Percentiles rank a stretch among this genome's conserved stretches.
Evolutionary conservation across 257 asterid species (phyloP).

Genomic region (Prunella vulgaris): DNA sequence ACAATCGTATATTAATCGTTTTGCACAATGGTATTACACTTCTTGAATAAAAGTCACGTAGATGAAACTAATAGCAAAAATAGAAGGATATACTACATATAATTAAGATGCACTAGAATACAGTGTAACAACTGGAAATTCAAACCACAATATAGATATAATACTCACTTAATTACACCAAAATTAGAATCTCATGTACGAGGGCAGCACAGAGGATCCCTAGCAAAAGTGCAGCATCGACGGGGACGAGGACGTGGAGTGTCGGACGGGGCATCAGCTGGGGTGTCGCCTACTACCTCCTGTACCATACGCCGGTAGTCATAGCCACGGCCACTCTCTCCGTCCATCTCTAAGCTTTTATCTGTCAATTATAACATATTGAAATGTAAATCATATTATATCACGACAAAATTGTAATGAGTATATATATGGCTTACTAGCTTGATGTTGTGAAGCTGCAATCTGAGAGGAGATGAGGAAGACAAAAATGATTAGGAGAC

Average conservation of each 20-base stretch:
- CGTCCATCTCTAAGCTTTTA: not conserved
- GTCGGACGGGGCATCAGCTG: not conserved
- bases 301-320: not conserved
- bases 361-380: not conserved
- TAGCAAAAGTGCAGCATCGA: not conserved
- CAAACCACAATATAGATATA: not conserved
- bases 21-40: no score
- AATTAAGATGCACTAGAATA: no score
- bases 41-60: no score
- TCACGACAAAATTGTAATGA: not conserved
- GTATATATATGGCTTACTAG: not conserved
- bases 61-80: no score
- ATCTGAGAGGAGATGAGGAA: not conserved
- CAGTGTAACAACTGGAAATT: no score
- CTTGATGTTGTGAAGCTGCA: not conserved
- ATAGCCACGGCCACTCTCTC: not conserved
- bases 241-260: not conserved
- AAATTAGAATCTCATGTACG: not conserved
- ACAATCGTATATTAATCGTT: not conserved
- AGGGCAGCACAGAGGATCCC: not conserved
- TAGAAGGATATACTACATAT: no score
- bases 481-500: not conserved
- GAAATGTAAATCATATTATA: no score
- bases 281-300: not conserved
- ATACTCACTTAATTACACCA: not conserved